Evolutionary conservation across 1,284 basidiomycete genomes (phyloP), one percentile per base, ranked within the genome.

Genomic region (Cryptococcus wingfieldii): DNA sequence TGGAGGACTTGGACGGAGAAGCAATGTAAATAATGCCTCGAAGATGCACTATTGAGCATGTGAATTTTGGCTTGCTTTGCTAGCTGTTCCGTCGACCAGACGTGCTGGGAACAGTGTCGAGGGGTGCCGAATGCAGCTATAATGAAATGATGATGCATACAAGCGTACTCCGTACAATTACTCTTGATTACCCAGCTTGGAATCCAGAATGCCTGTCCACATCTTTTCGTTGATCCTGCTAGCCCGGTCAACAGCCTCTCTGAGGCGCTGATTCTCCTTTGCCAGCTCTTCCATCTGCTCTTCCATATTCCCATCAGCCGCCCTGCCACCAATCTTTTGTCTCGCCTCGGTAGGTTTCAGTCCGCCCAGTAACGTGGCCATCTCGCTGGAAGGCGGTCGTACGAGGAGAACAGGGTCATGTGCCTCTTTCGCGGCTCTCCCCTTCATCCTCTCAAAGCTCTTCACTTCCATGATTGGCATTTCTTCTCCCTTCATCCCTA

Each of bases 141-240:
- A 18, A 47, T 27, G 31, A 34, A 23, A 3, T 34, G 31, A 34
- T 34, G 10, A 46, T 46, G 27, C 25, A 19, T 23, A 28, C 44
- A 46, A 46, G 14, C 23, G 23, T 23, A 23, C 23, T 23, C 23
- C 23, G 23, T 46, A 46, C 25, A 27, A 46, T 27, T 46, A 28
- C 16, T 47, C 56, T 27, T 59, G 51, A 28, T 54, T 46, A 27
- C 37, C 51, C 58, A 71, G 23, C 38, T 68, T 65, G 41, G 69
- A 37, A 51, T 76, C 73, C 18, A 76, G 70, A 0, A 93, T 83
- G 1, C 82, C 83, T 63, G 88, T 86, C 91, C 91, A 94, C 86
- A 94, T 93, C 51, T 83, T 81, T 67, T 93, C 89, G 64, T 94
- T 95, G 55, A 93, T 81, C 37, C 85, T 83, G 67, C 89, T 89